A percentile compares a stretch with the other conserved stretches of the same genome.
phyloP scores from a whole-genome alignment of 768 basidiomycete genomes.

The Sistotremastrum suecicum region DNA sequence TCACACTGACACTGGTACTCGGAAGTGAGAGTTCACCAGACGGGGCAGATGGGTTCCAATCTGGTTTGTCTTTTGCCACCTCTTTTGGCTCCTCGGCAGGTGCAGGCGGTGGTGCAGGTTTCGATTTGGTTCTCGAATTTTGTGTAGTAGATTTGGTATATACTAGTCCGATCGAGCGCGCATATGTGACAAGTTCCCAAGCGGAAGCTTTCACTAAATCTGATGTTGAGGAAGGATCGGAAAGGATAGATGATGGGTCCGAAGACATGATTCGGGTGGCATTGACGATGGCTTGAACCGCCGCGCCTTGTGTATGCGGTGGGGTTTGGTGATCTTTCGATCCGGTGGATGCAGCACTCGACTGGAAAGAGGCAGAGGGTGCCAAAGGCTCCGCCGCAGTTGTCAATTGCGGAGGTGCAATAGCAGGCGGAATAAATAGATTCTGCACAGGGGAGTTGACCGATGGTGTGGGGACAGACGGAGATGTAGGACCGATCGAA shows the following conservation, averaged over 20 bases:
- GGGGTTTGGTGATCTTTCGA: no score
- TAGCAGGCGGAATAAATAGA: no score
- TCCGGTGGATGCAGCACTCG: no score
- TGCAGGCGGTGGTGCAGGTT: not conserved
- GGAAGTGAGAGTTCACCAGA: no score
- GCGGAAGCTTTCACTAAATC: conserved; percentile 19
- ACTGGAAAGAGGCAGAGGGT: no score
- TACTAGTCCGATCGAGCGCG: conserved; percentile 47
- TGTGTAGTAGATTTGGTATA: conserved; percentile 25
- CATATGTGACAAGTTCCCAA: conserved; percentile 49
- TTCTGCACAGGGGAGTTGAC: no score
- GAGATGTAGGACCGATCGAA: no score
- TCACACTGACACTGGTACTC: no score
- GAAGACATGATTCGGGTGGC: conserved; percentile 82
- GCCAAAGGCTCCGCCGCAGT: no score
- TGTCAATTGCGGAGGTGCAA: no score
- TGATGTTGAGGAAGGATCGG: conserved; percentile 24
- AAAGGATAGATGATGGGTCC: conserved; percentile 59
- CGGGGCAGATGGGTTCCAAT: not conserved
- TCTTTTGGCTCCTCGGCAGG: not conserved
- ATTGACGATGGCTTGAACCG: conserved; percentile 63
- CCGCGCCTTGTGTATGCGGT: conserved; percentile 36
- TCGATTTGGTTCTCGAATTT: conserved; percentile 26
- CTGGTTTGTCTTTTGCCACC: not conserved
- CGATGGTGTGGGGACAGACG: no score